These are phyloP conservation scores for Aspergillus campestris DNA, from an alignment of 495 filamentous ascomycete species.

Conservation along the genomic window DNA sequence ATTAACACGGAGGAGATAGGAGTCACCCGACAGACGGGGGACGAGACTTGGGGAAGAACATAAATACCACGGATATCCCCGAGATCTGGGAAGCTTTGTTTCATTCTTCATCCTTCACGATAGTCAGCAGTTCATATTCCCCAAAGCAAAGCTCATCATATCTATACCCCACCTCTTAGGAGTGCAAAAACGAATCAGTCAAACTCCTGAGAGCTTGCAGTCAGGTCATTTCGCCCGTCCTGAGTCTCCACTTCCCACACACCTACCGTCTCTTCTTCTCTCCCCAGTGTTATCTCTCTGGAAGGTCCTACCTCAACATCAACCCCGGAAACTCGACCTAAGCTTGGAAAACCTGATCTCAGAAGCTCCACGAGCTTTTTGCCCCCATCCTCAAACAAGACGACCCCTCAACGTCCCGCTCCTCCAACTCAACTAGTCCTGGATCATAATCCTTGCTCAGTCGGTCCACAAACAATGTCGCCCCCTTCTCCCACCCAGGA, in stretches of 20 bases:
- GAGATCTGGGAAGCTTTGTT: neutral
- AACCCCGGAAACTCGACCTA: neutral
- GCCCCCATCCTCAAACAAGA: slow-evolving; percentile 16
- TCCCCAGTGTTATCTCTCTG: too few species aligned
- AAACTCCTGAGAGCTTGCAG: too few species aligned
- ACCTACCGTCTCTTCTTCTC: too few species aligned
- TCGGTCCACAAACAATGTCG: slow-evolving; percentile 16
- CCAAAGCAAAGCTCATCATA: too few species aligned
- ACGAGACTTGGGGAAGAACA: neutral
- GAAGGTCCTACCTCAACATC: neutral
- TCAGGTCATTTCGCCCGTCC: too few species aligned
- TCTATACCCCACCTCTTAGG: too few species aligned
- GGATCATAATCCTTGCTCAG: slow-evolving; percentile 10
- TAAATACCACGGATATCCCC: neutral
- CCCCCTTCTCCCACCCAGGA: slow-evolving; percentile 11
- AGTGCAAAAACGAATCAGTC: too few species aligned
- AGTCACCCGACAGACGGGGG: neutral
- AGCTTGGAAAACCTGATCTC: too few species aligned
- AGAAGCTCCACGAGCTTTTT: neutral
- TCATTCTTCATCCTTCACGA: neutral
- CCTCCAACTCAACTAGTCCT: slow-evolving; percentile 10
- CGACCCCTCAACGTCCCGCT: neutral
- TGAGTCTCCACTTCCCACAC: too few species aligned
- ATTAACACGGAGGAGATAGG: too few species aligned
- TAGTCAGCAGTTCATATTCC: too few species aligned